Evolutionary conservation across 768 basidiomycete genomes (phyloP).

Genomic region (Psilocybe cubensis): DNA sequence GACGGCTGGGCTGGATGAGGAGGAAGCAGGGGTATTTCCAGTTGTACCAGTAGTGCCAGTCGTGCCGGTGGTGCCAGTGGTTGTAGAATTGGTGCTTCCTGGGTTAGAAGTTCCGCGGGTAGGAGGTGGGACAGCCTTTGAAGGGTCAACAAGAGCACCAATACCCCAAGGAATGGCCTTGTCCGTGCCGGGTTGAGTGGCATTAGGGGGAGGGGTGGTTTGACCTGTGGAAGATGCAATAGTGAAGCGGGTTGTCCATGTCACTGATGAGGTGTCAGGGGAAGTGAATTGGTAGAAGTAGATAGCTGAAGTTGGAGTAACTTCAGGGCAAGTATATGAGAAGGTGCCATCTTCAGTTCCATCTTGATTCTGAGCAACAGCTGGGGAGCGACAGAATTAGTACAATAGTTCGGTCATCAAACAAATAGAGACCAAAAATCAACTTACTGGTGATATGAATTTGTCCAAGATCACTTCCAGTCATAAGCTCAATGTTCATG

Average conservation of each 20-base stretch:
- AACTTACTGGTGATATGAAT: slow-evolving; percentile 64
- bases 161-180: slow-evolving; percentile 68
- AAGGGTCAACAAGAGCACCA: slow-evolving; percentile 56
- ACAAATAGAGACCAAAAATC: not conserved
- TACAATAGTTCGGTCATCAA: not conserved
- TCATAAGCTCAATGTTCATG: slow-evolving; percentile 82
- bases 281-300: slow-evolving; percentile 84
- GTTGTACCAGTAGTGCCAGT: slow-evolving; percentile 7
- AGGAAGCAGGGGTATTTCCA: not conserved
- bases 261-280: slow-evolving; percentile 37
- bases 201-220: slow-evolving; percentile 51
- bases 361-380: slow-evolving; percentile 62
- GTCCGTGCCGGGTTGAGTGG: slow-evolving; percentile 54
- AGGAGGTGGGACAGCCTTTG: slow-evolving; percentile 42
- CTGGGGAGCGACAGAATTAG: slow-evolving; percentile 37
- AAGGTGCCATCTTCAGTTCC: slow-evolving; percentile 59
- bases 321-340: slow-evolving; percentile 68
- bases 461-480: slow-evolving; percentile 75
- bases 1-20: slow-evolving; percentile 3
- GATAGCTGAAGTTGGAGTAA: slow-evolving; percentile 63
- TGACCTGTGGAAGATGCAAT: slow-evolving; percentile 58
- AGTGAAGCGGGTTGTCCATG: slow-evolving; percentile 81
- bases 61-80: not conserved
- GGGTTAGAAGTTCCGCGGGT: slow-evolving; percentile 7
- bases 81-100: slow-evolving; percentile 7